Evolutionary conservation across 805 yeast species (phyloP).

Genomic region (Schizosaccharomyces cryophilus): DNA sequence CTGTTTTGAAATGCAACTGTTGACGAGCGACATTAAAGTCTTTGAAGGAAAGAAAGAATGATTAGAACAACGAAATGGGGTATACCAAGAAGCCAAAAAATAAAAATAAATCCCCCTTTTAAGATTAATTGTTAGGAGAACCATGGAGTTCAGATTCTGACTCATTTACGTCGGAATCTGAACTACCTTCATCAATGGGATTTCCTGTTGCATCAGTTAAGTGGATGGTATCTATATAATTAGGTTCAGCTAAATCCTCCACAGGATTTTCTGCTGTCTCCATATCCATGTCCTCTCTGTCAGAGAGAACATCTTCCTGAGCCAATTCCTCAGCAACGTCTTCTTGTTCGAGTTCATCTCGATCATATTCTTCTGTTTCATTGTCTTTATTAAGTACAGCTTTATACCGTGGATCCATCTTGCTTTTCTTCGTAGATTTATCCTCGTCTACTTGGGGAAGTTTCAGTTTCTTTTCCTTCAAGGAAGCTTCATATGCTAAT

Average conservation of each 20-base stretch:
- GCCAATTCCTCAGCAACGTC: background rate
- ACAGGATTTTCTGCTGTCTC: background rate
- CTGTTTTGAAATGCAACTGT: no score
- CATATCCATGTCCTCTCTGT: background rate
- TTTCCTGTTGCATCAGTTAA: background rate
- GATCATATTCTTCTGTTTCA: no score
- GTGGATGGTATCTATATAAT: background rate
- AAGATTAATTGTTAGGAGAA: background rate
- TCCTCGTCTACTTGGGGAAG: background rate
- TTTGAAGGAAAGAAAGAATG: no score
- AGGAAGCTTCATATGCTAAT: background rate
- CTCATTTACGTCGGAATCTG: background rate
- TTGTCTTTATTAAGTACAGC: background rate
- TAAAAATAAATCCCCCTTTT: background rate
- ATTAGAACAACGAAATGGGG: no score
- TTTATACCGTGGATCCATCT: background rate
- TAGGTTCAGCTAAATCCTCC: background rate
- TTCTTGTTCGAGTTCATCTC: background rate
- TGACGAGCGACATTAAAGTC: no score
- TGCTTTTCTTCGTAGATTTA: background rate
- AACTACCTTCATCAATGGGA: background rate
- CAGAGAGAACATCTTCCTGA: background rate
- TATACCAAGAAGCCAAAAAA: no score
- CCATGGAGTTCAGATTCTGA: background rate
- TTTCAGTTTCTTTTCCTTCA: background rate